Evolutionary conservation across 192 early-diverging fungal species (phyloP), one percentile per base, ranked within the genome.

Genomic region (Coemansia sp.): DNA sequence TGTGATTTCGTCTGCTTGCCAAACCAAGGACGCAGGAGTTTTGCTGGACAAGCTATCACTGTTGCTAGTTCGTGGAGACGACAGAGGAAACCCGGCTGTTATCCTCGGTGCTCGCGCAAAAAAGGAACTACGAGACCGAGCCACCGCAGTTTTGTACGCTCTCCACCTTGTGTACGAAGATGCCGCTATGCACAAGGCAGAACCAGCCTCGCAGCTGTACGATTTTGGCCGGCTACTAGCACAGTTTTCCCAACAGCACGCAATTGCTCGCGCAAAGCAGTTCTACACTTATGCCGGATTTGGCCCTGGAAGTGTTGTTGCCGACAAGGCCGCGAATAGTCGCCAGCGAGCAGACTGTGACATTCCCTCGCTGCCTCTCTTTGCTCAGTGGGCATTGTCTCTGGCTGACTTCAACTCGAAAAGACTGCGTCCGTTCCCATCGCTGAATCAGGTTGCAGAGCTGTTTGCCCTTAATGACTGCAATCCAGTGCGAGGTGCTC

Each of bases 161-260:
- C 74, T 81, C 24, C 70, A 53, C 33, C 67, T 81, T 35, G 79
- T 81, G 16, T 70, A 70, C 13, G 74, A 81, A 33, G 79, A 81
- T 41, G 67, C 79, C 1, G 35, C 67, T 0, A 39, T 81, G 33
- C 62, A 67, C 66, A 67, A 46, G 11, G 54, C 45, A 7, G 74
- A 81, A 46, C 35, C 74, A 17, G 54, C 29, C 11, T 21, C 54
- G 24, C 63, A 64, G 19, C 11, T 81, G 61, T 33, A 35, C 8
- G 60, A 54, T 2, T 17, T 81, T 24, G 74, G 67, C 0, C 62
- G 29, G 42, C 60, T 81, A 14, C n/a, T 81, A 8, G 37, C 63
- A 35, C 67, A 45, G 31, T 68, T 81, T 72, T 67, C 74, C 2
- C 40, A 41, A 6, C 44, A 62, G 19, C 39, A 45, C 34, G 62